These are phyloP conservation scores for Posidonia oceanica DNA, from an alignment of 116 monocot species.

Conservation along the genomic window DNA sequence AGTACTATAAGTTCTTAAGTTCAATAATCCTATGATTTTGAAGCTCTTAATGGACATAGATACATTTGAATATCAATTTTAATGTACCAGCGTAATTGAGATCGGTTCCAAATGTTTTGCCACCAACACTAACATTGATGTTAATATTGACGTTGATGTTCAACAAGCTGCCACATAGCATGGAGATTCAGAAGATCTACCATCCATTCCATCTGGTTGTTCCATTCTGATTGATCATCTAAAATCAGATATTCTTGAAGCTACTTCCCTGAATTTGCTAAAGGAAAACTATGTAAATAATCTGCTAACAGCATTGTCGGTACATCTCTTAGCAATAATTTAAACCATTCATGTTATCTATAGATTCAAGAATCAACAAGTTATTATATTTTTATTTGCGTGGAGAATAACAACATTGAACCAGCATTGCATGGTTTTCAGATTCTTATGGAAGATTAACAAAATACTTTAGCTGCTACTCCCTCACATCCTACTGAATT, in stretches of 20 bases:
- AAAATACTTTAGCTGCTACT: too few species aligned
- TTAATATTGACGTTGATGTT: conserved; percentile 32
- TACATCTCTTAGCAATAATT: too few species aligned
- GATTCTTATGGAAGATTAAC: background rate
- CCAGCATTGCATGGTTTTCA: background rate
- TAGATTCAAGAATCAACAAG: background rate
- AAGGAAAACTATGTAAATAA: conserved; percentile 19
- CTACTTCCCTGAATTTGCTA: conserved; percentile 24
- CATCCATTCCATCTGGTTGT: conserved; percentile 24
- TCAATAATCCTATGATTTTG: too few species aligned
- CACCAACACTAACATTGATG: background rate
- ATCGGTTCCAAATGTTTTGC: conserved; percentile 43
- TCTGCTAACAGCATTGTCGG: conserved; percentile 32
- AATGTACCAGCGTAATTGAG: conserved; percentile 26
- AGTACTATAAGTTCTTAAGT: too few species aligned
- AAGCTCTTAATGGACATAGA: background rate
- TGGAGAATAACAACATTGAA: background rate
- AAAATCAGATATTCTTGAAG: conserved; percentile 31
- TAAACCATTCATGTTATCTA: too few species aligned
- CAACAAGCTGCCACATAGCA: conserved; percentile 19
- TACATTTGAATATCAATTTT: background rate
- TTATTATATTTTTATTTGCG: background rate
- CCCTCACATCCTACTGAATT: conserved; percentile 35
- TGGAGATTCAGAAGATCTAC: conserved; percentile 19
- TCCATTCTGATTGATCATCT: conserved; percentile 45